Evolutionary conservation across 148 eudicot genomes (phyloP), one percentile per base, ranked within the genome.

Genomic region (Heliosperma pusillum): DNA sequence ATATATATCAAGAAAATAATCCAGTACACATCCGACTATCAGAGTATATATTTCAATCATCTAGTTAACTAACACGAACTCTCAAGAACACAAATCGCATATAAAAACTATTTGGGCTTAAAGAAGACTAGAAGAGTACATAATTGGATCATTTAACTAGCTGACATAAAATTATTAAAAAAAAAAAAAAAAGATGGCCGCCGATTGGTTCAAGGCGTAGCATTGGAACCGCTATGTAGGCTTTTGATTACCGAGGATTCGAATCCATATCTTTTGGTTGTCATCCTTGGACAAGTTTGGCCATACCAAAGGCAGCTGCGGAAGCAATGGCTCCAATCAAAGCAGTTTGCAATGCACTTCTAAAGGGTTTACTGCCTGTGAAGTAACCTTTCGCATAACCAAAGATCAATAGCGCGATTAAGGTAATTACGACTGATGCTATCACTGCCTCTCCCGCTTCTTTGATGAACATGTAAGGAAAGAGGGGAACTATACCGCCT

Each of bases 231-330:
- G 9, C 9, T 36, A 36, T 36, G 42, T 36, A 36, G 42, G 42
- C 10, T 36, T 36, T 6, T 36, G 42, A 36, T 36, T 36, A 36
- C 0, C 6, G 0, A 6, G 42, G 10, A 36, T 36, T 36, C 42
- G 10, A 36, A 36, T 36, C 42, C 9, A 36, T 36, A 36, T 36
- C 10, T 36, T 36, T 36, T 36, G 42, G 42, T 36, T 24, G 24
- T 60, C 77, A 80, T 68, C 88, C 80, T 65, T 87, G 97, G 45
- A 93, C 88, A 77, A 77, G 75, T 86, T 91, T 94, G 66, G 98
- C 98, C 96, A 94, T 82, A 76, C 91, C 98, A 74, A 80, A 94
- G 15, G 98, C 98, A 55, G 97, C 97, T 30, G 98, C 98, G 36
- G 98, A 94, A 30, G 97, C 98, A 10, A 94, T 40, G 26, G 98